Evolutionary conservation across 2,329 filamentous ascomycete species (phyloP).

Genomic region (Neospermospora avenae): DNA sequence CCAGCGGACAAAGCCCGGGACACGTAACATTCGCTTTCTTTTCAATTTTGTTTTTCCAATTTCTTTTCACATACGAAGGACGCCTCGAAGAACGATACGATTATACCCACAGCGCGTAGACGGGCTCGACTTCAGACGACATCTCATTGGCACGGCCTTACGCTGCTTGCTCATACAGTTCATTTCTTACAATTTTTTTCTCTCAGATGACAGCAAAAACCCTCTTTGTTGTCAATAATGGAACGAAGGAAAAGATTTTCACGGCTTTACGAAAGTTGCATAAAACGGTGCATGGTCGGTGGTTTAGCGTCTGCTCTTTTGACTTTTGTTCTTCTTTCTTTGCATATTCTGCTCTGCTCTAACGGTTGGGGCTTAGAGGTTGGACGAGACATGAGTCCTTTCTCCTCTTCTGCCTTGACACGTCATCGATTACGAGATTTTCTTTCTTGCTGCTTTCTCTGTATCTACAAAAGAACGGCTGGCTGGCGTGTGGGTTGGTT

Average conservation of each 20-base stretch:
- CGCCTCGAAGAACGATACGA: background rate
- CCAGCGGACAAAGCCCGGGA: background rate
- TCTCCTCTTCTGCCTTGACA: background rate
- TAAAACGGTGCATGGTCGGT: constrained; percentile 28
- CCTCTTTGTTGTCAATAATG: constrained; percentile 18
- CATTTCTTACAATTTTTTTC: constrained; percentile 1
- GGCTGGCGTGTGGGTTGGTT: background rate
- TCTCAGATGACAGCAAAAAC: constrained; percentile 3
- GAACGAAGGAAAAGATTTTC: constrained; percentile 8
- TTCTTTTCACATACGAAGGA: background rate
- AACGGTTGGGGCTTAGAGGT: constrained; percentile 6
- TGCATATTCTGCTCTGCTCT: background rate
- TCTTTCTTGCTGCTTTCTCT: constrained; percentile 2
- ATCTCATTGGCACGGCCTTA: background rate
- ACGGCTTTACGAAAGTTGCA: constrained; percentile 20
- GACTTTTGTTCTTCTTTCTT: background rate
- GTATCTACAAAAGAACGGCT: constrained; percentile 19
- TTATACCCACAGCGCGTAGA: background rate
- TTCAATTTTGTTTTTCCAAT: background rate
- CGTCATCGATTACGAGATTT: background rate
- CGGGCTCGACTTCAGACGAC: background rate
- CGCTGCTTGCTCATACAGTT: background rate
- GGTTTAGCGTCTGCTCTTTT: constrained; percentile 24
- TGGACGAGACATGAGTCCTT: background rate
- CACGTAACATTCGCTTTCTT: background rate